Evolutionary conservation across 371 early-diverging fungal species (phyloP), one percentile per base, ranked within the genome.

Genomic region (Rhizopus sp.): DNA sequence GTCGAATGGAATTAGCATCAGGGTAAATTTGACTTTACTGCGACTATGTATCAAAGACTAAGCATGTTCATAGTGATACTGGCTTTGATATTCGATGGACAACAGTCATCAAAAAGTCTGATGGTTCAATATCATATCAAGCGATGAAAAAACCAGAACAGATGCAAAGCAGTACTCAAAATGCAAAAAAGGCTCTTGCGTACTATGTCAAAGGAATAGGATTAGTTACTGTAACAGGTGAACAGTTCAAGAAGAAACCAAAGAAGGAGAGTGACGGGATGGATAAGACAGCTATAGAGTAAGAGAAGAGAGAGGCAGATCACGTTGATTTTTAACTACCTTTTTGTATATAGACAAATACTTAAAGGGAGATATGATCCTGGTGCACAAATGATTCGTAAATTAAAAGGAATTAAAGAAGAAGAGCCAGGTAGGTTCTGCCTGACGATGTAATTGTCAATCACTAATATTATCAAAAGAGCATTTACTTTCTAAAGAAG

Each of bases 1-100:
- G 60, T 12, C 71, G 79, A 39, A 75, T 73, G 72, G 79, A 78
- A 48, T 35, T 78, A 13, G 74, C 69, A 16, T 73, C 76, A 59
- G 76, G 79, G 78, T 78, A 60, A 57, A 42, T 23, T 23, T 23
- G 23, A 23, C 23, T 23, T 23, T 31, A 31, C 12, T 34, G 9
- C 17, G 30, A 13, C 7, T 42, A 31, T 30, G 7, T 10, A 45
- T 30, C 4, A 39, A 50, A 1, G 0, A 39, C 9, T 6, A 31
- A n/a, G n/a, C n/a, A 9, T 16, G 0, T 15, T 7, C 13, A 47
- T 50, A 75, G 76, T 10, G 55, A 70, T 17, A 64, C 61, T 15
- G 72, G 60, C 5, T 51, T 77, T 44, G 73, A 73, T 33, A 64
- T 77, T 42, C 64, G 73, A 15, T 77, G 73, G 73, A 69, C 55